Base-by-base conservation (phyloP, 2,329 filamentous ascomycete genomes). In the Nemania diffusa region DNA sequence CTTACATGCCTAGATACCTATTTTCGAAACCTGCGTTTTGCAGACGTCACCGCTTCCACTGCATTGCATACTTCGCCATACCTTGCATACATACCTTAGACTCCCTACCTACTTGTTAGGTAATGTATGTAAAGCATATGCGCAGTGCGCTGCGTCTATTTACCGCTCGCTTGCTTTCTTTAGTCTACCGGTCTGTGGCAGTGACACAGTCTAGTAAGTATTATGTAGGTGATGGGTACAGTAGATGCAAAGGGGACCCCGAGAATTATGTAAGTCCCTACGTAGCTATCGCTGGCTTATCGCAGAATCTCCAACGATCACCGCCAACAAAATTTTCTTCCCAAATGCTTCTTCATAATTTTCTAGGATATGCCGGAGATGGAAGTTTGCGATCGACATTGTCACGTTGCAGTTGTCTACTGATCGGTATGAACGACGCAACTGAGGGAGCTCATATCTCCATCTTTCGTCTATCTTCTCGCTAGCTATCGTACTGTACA, bases 31-130 rank as follows among this genome's bases (percentile, higher is more conserved):
- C 40, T 44, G n/a, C 40, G 11, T 15, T 44, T 20, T 44, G 40
- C 64, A 29, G 50, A 65, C 46, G 65, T 62, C 65, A 68, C 62
- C 58, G 57, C 57, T 52, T 13, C 22, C 7, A 17, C 26, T 44
- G 40, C 13, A 32, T 24, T 20, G 27, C 50, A 20, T 52, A 5
- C 50, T 26, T 32, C 7, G 15, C 48, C 5, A 15, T 40, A 44
- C 40, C 40, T 44, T 20, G 15, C 40, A n/a, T 44, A 44, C 40
- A 5, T 5, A n/a, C n/a, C 46, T 34, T 37, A 37, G 24, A 44
- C 15, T 8, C 44, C 48, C 20, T 22, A 42, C 44, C 3, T 32
- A 32, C 26, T 32, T 32, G 15, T 52, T 52, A 52, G 50, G 26
- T 52, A 52, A 52, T 52, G 50, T 32, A 52, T 29, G 27, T n/a